These are phyloP conservation scores for Entophlyctis luteolus DNA, from an alignment of 192 early-diverging fungal species.

Conservation along the genomic window DNA sequence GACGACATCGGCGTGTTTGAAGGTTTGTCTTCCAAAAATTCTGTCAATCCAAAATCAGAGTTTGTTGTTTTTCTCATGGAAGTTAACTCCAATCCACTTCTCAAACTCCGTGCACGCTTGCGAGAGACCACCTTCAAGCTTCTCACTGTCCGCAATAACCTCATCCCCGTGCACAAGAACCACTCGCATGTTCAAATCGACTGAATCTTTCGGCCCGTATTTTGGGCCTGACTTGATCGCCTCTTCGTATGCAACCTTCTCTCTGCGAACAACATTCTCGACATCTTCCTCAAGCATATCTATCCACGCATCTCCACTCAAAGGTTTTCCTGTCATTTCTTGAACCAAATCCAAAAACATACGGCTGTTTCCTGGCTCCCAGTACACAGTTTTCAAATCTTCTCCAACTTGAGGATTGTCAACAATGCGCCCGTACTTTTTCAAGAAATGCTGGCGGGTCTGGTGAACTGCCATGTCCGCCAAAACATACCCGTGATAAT, in stretches of 20 bases:
- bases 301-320: slow-evolving; percentile 33
- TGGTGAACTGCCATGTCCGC: slow-evolving; percentile 40
- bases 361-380: slow-evolving; percentile 29
- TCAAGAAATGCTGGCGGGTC: slow-evolving; percentile 33
- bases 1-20: too few relatives aligned
- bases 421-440: slow-evolving; percentile 34
- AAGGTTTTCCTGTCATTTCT: slow-evolving; percentile 30
- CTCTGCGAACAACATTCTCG: slow-evolving; percentile 17
- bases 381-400: slow-evolving; percentile 32
- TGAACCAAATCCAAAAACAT: slow-evolving; percentile 35
- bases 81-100: slow-evolving; percentile 28
- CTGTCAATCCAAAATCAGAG: too few relatives aligned
- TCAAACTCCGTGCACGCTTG: slow-evolving; percentile 28
- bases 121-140: slow-evolving; percentile 13
- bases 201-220: slow-evolving; percentile 21
- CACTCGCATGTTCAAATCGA: slow-evolving; percentile 37
- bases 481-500: slow-evolving; percentile 40
- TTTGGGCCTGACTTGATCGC: slow-evolving; percentile 29
- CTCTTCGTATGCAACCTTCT: slow-evolving; percentile 30
- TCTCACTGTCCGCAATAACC: slow-evolving; percentile 25
- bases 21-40: too few relatives aligned
- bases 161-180: slow-evolving; percentile 35
- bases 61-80: slow-evolving; percentile 1
- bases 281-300: slow-evolving; percentile 25
- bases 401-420: slow-evolving; percentile 32